Evolutionary conservation across 2,329 filamentous ascomycete genomes (phyloP), one percentile per base, ranked within the genome.

Genomic region (Arachnomyces sp.): DNA sequence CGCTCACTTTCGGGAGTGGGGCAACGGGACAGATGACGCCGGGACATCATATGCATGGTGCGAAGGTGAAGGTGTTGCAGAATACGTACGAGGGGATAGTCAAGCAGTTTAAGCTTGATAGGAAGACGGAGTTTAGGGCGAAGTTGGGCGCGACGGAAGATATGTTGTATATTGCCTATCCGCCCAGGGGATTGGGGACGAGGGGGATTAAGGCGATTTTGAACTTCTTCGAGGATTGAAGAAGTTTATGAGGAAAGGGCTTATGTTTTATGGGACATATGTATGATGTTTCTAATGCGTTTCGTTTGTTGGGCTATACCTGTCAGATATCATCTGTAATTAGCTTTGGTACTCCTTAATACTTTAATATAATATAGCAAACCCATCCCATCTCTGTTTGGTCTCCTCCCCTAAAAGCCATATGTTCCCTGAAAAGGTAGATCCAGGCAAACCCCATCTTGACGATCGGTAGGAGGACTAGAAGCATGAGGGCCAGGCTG

Each of bases 71-170:
- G 67, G 81, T 94, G 59, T 69, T 95, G 42, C 80, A 81, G 53
- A 82, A 81, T 53, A 88, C 85, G 0, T 95, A 95, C 66, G 79
- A 83, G 51, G 78, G 84, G 3, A 67, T 94, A 35, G 82, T 85
- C 31, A 84, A 84, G 54, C 86, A 89, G 59, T 78, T 94, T 51
- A 82, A 84, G 51, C 72, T 94, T 48, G 82, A 81, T 34, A 79
- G 83, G 57, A 94, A 94, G 76, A 82, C 78, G 39, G 87, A 89
- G 60, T 95, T 95, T 69, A 73, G 89, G 45, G 82, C 85, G 67
- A 95, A 95, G 73, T 78, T 95, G 60, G 89, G 89, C 39, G 84
- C 84, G 3, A 70, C 78, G 43, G 86, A 89, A 45, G 88, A 94
- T 55, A 79, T 84, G 35, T 79, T 90, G 18, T 95, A 86, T 63